Evolutionary conservation across 163 green algal species (phyloP), one percentile per base, ranked within the genome.

Genomic region (Chlorella variabilis): DNA sequence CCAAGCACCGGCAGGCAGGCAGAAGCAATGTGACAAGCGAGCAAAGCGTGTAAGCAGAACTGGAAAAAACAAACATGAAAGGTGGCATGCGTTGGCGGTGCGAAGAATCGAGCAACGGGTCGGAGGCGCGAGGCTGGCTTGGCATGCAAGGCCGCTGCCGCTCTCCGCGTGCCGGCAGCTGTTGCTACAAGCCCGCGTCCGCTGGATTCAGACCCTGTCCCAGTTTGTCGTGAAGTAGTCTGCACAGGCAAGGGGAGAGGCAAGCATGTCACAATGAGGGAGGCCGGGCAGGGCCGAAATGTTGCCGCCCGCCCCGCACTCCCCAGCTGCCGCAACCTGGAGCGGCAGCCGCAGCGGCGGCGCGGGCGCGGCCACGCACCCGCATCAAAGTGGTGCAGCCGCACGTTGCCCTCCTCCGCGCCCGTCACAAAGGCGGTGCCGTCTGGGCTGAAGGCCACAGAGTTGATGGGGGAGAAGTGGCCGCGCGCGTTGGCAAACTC

Each of bases 381-480:
- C 9, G 85, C 89, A 78, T 99, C 97, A 83, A 99, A 97, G 85
- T 98, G 94, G 84, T 99, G 94, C 27, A 99, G 67, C 39, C 97
- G 92, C 39, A 99, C 93, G 85, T 99, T 99, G 34, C 97, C 97
- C 86, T 99, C 97, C 92, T 99, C 97, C 15, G 97, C 96, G 33
- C 97, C 97, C 11, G 91, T 96, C 27, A 89, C 90, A 87, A 99
- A 99, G 80, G 85, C 91, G 66, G 92, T 89, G 38, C 97, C 97
- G 80, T 98, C 94, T 17, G 97, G 97, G 39, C 89, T 78, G 88
- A 99, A 98, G 2, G 96, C 93, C 8, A 99, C 87, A 29, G 93
- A 92, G 87, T 99, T 99, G 86, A 99, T 96, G 49, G 97, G 97
- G 0, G 97, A 97, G 85, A 99, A 99, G 84, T 99, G 97, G 1